Conservation (phyloP, 2,329 filamentous ascomycete species). For the Arthrobotrys musiformis region DNA sequence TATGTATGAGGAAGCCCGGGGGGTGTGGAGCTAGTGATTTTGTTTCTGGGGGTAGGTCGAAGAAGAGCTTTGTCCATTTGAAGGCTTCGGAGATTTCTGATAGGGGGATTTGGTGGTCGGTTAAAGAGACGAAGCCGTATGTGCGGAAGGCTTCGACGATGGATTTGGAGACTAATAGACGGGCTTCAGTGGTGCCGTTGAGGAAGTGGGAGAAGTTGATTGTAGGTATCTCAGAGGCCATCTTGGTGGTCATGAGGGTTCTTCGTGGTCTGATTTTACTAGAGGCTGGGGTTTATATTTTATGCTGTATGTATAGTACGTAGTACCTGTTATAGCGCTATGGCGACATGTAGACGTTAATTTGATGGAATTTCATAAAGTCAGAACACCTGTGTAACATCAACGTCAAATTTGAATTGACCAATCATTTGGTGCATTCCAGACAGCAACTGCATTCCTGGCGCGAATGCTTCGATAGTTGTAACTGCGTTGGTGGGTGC, state of each 20-base stretch:
- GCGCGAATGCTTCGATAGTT: no score
- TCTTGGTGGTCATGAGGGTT: neutral
- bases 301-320: no score
- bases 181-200: constrained; percentile 9
- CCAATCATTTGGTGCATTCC: no score
- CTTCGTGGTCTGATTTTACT: no score
- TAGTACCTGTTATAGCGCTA: no score
- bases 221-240: constrained; percentile 29
- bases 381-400: no score
- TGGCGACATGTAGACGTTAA: no score
- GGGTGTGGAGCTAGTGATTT: constrained; percentile 43
- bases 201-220: constrained; percentile 44
- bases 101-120: constrained; percentile 23
- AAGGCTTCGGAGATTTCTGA: constrained; percentile 40
- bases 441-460: no score
- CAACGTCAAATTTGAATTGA: no score
- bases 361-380: no score
- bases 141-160: constrained; percentile 35
- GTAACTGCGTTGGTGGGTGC: no score
- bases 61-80: constrained; percentile 36
- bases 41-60: constrained; percentile 18
- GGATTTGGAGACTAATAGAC: constrained; percentile 17
- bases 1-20: constrained; percentile 61
- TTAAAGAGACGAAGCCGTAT: constrained; percentile 44
- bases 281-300: no score